phyloP scores from a whole-genome alignment of 108 stramenopile genomes.

The Pseudonitzschia pungens region DNA sequence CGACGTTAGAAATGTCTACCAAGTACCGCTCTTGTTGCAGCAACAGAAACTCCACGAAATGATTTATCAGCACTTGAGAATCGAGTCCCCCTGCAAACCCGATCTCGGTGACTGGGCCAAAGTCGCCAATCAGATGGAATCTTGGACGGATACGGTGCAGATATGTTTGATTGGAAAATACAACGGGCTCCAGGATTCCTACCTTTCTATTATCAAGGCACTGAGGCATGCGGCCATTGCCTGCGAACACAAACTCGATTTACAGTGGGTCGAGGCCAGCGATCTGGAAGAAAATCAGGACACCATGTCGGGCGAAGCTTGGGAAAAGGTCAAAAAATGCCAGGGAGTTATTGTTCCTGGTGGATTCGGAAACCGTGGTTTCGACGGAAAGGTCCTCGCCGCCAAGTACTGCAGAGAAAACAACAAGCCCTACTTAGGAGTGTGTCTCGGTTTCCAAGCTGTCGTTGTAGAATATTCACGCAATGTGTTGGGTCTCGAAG shows the following conservation, averaged over 20 bases:
- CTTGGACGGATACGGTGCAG: conserved; percentile 66
- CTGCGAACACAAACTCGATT: conserved; percentile 76
- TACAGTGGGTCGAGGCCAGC: conserved; percentile 96
- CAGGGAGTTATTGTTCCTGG: conserved; percentile 95
- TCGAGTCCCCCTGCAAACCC: conserved; percentile 53
- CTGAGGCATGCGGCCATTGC: conserved; percentile 95
- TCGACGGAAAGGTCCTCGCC: conserved; percentile 88
- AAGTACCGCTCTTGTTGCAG: conserved; percentile 92
- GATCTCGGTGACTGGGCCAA: conserved; percentile 83
- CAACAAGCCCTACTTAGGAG: conserved; percentile 88
- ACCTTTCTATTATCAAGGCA: conserved; percentile 95
- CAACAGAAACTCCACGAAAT: conserved; percentile 89
- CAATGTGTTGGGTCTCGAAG: conserved; percentile 77
- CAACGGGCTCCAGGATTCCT: conserved; percentile 93
- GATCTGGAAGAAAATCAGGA: conserved; percentile 77
- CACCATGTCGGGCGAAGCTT: conserved; percentile 43
- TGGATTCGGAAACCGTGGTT: conserved; percentile 94
- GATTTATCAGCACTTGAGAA: conserved; percentile 64
- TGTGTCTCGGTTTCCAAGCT: conserved; percentile 98
- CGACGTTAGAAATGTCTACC: conserved; percentile 99
- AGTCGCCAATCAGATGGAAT: conserved; percentile 87
- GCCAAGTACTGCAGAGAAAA: conserved; percentile 88
- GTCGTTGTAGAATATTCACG: conserved; percentile 97
- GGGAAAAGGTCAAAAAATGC: conserved; percentile 71
- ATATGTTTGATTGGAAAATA: conserved; percentile 99